Percentiles rank a stretch among this genome's conserved stretches.
Conservation (phyloP, 2,329 filamentous ascomycete species). For the Massarina eburnea region DNA sequence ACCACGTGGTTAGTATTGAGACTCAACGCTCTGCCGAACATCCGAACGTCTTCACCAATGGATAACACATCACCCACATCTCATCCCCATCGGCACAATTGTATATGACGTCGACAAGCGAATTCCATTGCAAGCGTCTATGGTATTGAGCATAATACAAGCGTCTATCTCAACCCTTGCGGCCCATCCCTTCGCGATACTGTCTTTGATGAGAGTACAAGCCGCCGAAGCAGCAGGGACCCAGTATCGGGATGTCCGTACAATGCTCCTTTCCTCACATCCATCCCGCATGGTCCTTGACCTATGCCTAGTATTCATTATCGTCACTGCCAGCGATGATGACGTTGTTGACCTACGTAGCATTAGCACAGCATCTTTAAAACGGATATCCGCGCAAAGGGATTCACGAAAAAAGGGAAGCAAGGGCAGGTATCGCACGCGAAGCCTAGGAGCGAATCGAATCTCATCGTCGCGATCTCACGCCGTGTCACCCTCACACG, state of each 20-base stretch:
- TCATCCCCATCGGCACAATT: neutral
- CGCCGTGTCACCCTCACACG: slow-evolving; percentile 1
- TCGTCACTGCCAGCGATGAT: slow-evolving; percentile 86
- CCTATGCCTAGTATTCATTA: slow-evolving; percentile 69
- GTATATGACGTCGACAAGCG: neutral
- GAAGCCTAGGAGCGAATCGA: slow-evolving; percentile 1
- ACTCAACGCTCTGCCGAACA: too few species aligned
- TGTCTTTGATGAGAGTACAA: neutral
- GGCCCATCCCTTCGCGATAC: neutral
- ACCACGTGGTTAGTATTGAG: too few species aligned
- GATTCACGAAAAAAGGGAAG: neutral
- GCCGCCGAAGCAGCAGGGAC: neutral
- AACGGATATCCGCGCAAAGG: slow-evolving; percentile 4
- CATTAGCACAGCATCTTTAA: slow-evolving; percentile 10
- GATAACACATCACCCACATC: neutral
- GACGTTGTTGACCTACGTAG: slow-evolving; percentile 73
- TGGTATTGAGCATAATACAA: slow-evolving; percentile 8
- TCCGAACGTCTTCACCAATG: too few species aligned
- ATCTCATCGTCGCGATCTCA: neutral
- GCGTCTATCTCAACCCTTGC: neutral
- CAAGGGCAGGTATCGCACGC: slow-evolving; percentile 2
- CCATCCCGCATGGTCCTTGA: slow-evolving; percentile 1
- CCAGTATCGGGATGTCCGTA: neutral
- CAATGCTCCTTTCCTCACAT: neutral
- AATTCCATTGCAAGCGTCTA: slow-evolving; percentile 9